Base-by-base conservation (phyloP, 2,329 filamentous ascomycete genomes). In the Didymella pomorum region DNA sequence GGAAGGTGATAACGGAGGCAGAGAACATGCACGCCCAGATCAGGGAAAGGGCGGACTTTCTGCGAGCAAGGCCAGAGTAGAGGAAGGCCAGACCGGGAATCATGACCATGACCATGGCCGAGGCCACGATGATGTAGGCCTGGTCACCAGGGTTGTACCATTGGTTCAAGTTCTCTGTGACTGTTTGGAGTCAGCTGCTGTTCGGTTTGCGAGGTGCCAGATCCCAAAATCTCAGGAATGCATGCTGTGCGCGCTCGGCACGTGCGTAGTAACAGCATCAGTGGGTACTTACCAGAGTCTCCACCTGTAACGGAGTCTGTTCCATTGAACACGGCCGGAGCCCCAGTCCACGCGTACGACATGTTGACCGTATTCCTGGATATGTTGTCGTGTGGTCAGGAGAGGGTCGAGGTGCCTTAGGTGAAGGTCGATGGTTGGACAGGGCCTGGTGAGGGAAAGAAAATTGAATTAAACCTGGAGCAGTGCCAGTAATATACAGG, bases 11-110 rank as follows among this genome's bases (percentile, higher is more conserved):
- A 74, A 98, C 88, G 46, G 91, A 93, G 75, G 90, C 90, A 45
- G 93, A 95, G 77, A 90, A 94, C 91, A 99, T 96, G 80, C 90
- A 93, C 14, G 94, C 93, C 92, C 93, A 98, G 73, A 99, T 95
- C 83, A 98, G 90, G 64, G 93, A 97, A 42, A 99, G 86, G 28
- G 95, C 95, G 5, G 95, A 98, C 83, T 99, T 99, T 83, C 95
- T 88, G 67, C 95, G 90, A n/a, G 95, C 94, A 67, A 98, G 89
- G 67, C 95, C 95, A 12, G 94, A 97, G 82, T 99, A 99, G 65
- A 99, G 87, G 80, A 99, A 97, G 55, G 92, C 93, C 70, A 99
- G 93, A 71, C 95, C 95, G 28, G 95, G 95, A 28, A 98, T 84
- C 95, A 98, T 99, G 80, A 97, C 81, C 81, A 98, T 81, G 65